phyloP scores from a whole-genome alignment of 805 yeast genomes.

The Saccharomyces kudriavzevii region DNA sequence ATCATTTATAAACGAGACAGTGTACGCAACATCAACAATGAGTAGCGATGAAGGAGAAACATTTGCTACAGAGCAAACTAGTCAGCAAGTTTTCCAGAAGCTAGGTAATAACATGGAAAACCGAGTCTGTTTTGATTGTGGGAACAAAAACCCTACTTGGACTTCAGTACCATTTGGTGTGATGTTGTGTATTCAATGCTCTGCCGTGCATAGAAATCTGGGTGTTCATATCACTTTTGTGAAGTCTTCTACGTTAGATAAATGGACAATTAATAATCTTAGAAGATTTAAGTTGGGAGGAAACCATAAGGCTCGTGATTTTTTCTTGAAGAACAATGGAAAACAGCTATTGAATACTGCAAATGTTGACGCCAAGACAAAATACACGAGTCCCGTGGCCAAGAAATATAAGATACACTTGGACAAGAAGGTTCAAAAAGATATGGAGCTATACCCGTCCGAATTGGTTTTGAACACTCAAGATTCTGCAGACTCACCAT shows the following conservation, averaged over 20 bases:
- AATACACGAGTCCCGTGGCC: constrained; percentile 80
- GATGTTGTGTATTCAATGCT: constrained; percentile 85
- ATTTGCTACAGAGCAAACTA: constrained; percentile 59
- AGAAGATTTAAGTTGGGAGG: constrained; percentile 93
- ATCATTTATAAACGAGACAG: background rate
- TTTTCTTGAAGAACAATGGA: constrained; percentile 79
- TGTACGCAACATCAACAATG: constrained; percentile 8
- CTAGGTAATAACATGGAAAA: constrained; percentile 62
- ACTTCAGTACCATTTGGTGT: constrained; percentile 95
- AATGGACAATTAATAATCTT: constrained; percentile 86
- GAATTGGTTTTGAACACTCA: constrained; percentile 43
- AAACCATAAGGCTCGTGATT: constrained; percentile 77
- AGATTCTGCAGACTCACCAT: constrained; percentile 14
- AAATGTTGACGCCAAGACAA: constrained; percentile 57
- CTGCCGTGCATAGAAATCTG: constrained; percentile 88
- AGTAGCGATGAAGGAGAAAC: constrained; percentile 29
- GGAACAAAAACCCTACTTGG: constrained; percentile 95
- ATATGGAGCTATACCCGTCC: constrained; percentile 65
- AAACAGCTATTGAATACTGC: constrained; percentile 46
- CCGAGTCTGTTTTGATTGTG: constrained; percentile 87
- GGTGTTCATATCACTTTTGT: constrained; percentile 97
- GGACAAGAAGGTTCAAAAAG: constrained; percentile 57
- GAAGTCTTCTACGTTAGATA: constrained; percentile 82
- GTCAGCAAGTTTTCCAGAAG: constrained; percentile 53
- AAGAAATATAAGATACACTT: constrained; percentile 71